These are phyloP conservation scores for Talaromyces rugulosus DNA, from an alignment of 2,329 filamentous ascomycete species.

Conservation along the genomic window DNA sequence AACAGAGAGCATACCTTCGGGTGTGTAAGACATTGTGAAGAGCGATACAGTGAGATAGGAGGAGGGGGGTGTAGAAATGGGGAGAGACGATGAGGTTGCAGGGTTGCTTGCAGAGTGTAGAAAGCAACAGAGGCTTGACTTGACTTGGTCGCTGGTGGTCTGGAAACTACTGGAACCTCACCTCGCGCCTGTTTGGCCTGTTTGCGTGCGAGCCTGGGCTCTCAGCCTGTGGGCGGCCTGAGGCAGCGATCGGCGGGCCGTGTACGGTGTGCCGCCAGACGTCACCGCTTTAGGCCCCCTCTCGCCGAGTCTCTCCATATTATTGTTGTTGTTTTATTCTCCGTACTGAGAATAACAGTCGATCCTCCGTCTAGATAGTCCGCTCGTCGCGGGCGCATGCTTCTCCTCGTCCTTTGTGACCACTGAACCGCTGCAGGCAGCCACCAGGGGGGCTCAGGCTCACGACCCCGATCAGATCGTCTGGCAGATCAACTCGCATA, in stretches of 20 bases:
- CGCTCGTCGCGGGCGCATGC: background rate
- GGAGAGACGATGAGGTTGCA: background rate
- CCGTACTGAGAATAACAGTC: too few relatives aligned
- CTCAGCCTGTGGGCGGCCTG: slow-evolving; percentile 13
- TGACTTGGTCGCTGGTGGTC: slow-evolving; percentile 5
- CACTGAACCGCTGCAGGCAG: background rate
- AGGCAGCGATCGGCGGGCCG: slow-evolving; percentile 13
- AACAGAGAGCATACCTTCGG: slow-evolving; percentile 42
- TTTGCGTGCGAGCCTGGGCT: slow-evolving; percentile 21
- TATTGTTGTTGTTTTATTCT: background rate
- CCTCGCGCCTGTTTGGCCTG: slow-evolving; percentile 25
- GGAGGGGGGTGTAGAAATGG: background rate
- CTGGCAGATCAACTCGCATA: background rate
- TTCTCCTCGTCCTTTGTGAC: background rate
- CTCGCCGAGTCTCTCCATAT: background rate
- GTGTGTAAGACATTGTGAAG: slow-evolving; percentile 34
- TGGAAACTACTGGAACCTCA: slow-evolving; percentile 39
- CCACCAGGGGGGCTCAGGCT: background rate
- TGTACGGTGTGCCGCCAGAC: slow-evolving; percentile 2
- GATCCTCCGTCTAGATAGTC: background rate
- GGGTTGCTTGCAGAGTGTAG: slow-evolving; percentile 1
- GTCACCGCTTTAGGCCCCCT: background rate
- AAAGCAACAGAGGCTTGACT: background rate
- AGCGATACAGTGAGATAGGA: background rate
- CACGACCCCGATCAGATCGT: background rate